Conservation (phyloP, 441 rosid species). For the Populus hybrid region DNA sequence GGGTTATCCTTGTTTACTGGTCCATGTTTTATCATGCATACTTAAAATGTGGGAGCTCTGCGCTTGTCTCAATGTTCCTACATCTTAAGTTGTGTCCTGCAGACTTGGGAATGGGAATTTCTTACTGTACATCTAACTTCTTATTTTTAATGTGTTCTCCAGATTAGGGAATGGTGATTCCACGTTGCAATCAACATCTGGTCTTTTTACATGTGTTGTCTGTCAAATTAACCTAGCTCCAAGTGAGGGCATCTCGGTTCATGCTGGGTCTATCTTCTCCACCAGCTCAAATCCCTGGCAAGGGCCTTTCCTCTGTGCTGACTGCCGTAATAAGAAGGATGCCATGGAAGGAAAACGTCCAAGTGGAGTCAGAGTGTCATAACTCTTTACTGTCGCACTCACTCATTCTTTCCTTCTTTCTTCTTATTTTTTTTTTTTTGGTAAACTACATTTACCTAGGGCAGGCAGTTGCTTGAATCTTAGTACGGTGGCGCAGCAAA, state of each 20-base stretch:
- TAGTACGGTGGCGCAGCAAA: conserved; percentile 13
- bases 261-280: conserved; percentile 74
- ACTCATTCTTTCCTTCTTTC: conserved; percentile 30
- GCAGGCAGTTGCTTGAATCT: conserved; percentile 27
- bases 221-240: conserved; percentile 77
- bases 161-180: conserved; percentile 62
- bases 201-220: conserved; percentile 66
- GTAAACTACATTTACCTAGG: conserved; percentile 19
- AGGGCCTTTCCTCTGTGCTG: conserved; percentile 81
- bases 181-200: conserved; percentile 40
- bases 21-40: background rate
- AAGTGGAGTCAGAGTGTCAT: conserved; percentile 62
- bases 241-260: conserved; percentile 75
- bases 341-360: conserved; percentile 95
- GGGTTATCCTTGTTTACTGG: no score
- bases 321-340: conserved; percentile 70
- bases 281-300: conserved; percentile 74
- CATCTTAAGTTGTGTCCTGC: background rate
- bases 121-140: background rate
- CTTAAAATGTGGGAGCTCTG: background rate
- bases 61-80: background rate
- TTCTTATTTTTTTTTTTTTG: background rate
- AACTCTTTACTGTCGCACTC: conserved; percentile 24
- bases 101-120: background rate
- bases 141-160: conserved; percentile 18